Conservation (phyloP, 495 filamentous ascomycete genomes). For the Penicillium soppii region DNA sequence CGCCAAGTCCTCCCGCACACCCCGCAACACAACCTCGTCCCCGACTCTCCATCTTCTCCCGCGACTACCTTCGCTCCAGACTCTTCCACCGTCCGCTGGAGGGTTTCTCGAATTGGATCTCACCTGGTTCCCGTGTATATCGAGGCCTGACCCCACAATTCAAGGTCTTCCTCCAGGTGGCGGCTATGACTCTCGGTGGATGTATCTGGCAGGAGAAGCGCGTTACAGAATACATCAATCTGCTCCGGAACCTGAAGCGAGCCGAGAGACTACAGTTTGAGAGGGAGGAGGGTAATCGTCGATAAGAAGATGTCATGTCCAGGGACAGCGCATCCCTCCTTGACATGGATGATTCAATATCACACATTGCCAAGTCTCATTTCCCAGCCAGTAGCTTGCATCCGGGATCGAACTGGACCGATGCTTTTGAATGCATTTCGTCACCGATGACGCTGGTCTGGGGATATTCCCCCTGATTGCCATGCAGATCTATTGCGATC, state of each 20-base stretch:
- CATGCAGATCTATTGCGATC: constrained; percentile 23
- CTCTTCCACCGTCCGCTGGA: constrained; percentile 45
- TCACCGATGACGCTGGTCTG: constrained; percentile 7
- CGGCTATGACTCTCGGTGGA: constrained; percentile 79
- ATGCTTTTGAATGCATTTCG: not conserved
- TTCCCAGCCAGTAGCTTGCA: not conserved
- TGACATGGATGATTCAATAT: not conserved
- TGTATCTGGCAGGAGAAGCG: constrained; percentile 81
- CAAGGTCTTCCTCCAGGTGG: constrained; percentile 89
- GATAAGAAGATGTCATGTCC: constrained; percentile 2
- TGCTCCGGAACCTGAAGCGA: constrained; percentile 56
- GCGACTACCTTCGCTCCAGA: constrained; percentile 34
- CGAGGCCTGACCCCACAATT: constrained; percentile 83
- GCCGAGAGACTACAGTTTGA: constrained; percentile 62
- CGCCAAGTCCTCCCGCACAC: constrained; percentile 17
- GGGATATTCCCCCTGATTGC: constrained; percentile 11
- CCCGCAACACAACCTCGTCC: constrained; percentile 19
- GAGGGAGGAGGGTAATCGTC: constrained; percentile 38
- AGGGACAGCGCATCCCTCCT: no score
- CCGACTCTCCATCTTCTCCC: constrained; percentile 35
- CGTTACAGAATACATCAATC: constrained; percentile 61
- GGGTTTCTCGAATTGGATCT: constrained; percentile 46
- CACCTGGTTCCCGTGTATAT: constrained; percentile 66
- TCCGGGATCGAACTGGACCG: not conserved
- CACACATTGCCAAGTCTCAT: not conserved